These are phyloP conservation scores for Panicum virgatum DNA, from an alignment of 202 grass and related monocot genomes.

Conservation along the genomic window DNA sequence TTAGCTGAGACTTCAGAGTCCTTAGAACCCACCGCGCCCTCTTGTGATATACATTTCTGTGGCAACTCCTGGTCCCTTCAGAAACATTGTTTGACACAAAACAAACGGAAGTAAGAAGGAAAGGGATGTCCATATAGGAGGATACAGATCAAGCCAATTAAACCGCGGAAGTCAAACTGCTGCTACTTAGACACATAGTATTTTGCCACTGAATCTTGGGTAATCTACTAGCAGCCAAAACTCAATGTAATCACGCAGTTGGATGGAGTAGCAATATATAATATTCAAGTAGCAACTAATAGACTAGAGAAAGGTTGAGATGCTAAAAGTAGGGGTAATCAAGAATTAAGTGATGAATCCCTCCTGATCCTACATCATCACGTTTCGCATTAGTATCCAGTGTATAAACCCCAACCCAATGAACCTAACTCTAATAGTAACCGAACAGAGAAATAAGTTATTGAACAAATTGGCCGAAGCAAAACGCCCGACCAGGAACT, in stretches of 20 bases:
- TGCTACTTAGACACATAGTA: not conserved
- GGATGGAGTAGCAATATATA: not conserved
- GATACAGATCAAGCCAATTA: not conserved
- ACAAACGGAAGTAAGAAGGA: constrained; percentile 20
- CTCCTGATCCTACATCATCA: not conserved
- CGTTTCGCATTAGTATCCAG: not conserved
- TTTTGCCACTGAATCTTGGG: not conserved
- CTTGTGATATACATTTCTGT: constrained; percentile 31
- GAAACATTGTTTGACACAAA: constrained; percentile 24
- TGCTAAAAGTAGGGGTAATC: not conserved
- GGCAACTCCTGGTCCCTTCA: constrained; percentile 25
- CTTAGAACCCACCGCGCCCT: constrained; percentile 23
- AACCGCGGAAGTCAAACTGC: not conserved
- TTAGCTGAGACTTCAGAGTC: constrained; percentile 34
- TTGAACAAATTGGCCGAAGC: too few species aligned
- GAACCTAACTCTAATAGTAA: not conserved
- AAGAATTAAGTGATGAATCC: not conserved
- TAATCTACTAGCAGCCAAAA: not conserved
- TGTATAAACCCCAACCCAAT: not conserved
- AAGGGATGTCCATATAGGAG: not conserved
- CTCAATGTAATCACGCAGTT: not conserved
- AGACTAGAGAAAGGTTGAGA: not conserved
- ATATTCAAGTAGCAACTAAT: not conserved
- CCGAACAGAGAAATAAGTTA: not conserved
- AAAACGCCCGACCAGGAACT: too few species aligned